Percentiles rank a stretch among this genome's conserved stretches.
These are phyloP conservation scores for Leptodermis oblonga DNA, from an alignment of 257 asterid genomes.

Conservation along the genomic window DNA sequence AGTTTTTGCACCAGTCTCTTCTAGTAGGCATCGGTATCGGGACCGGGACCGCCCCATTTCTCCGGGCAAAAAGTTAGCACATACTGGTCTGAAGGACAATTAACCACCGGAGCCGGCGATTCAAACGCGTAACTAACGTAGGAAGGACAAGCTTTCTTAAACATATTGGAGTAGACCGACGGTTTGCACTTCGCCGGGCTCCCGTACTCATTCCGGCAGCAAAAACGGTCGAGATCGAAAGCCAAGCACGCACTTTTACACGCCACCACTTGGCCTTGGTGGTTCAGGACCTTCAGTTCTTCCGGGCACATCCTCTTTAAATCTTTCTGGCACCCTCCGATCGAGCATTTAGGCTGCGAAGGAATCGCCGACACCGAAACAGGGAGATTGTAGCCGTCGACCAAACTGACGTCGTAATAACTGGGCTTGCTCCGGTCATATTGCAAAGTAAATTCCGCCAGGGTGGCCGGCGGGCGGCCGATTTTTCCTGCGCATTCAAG, in stretches of 20 bases:
- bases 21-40: too few species aligned
- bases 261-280: constrained; percentile 56
- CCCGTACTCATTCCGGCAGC: constrained; percentile 66
- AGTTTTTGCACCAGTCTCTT: too few species aligned
- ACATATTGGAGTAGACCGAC: constrained; percentile 49
- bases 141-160: constrained; percentile 69
- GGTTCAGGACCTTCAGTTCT: constrained; percentile 46
- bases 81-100: constrained; percentile 49
- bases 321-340: constrained; percentile 51
- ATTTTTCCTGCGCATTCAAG: constrained; percentile 58
- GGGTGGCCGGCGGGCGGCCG: constrained; percentile 75
- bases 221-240: constrained; percentile 52
- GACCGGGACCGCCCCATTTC: constrained; percentile 51
- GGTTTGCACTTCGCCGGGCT: constrained; percentile 67
- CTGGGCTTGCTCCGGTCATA: constrained; percentile 41
- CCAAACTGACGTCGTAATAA: constrained; percentile 70
- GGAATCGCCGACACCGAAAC: constrained; percentile 40
- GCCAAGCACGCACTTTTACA: constrained; percentile 88
- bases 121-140: constrained; percentile 73
- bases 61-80: constrained; percentile 70
- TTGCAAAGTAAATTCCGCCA: constrained; percentile 54
- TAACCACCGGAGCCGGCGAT: constrained; percentile 50
- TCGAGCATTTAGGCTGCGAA: constrained; percentile 28
- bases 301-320: constrained; percentile 45
- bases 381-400: constrained; percentile 80